Base-by-base conservation (phyloP, 192 early-diverging fungal genomes). In the Obelidium mucronatum region DNA sequence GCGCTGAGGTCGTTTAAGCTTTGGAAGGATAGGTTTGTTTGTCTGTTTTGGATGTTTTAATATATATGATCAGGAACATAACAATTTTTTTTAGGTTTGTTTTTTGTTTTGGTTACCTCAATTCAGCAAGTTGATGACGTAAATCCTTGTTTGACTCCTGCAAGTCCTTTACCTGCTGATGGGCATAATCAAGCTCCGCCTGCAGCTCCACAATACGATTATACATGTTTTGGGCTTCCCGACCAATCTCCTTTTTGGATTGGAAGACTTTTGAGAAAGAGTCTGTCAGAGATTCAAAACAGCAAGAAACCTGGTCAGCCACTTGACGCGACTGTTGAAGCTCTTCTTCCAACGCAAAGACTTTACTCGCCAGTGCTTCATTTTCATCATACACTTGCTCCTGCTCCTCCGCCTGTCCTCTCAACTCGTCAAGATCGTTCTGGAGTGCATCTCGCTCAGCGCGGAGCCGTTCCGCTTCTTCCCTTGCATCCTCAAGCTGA, bases 311-410 rank as follows among this genome's bases (percentile, higher is more conserved):
- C 0, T 34, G 51, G 6, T 72, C 53, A 51, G 54, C 58, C 17
- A 72, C n/a, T 24, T 60, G 26, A 8, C 59, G 51, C 5, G 55
- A 28, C 37, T 55, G 22, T 17, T 59, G 40, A 19, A 77, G 26
- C 42, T 77, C 76, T 2, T 55, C 22, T n/a, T 71, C 56, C 54
- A 77, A n/a, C 13, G 24, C 59, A 13, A n/a, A 37, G 24, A 77
- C 42, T 51, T 44, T 35, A 13, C 59, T 42, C 3, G 28, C 5
- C 19, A 77, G 44, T 15, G 37, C 42, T 15, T 58, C 58, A 33
- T 69, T 71, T 17, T 70, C 51, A 17, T 17, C 69, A 24, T 63
- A 37, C 30, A 64, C 52, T 1, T 13, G 37, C 55, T 55, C 61
- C 37, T 67, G 63, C 62, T 54, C 36, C 37, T 67, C 44, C 35